Evolutionary conservation across 352 stramenopile genomes (phyloP), one percentile per base, ranked within the genome.

Genomic region (Poterioochromonas sp.): DNA sequence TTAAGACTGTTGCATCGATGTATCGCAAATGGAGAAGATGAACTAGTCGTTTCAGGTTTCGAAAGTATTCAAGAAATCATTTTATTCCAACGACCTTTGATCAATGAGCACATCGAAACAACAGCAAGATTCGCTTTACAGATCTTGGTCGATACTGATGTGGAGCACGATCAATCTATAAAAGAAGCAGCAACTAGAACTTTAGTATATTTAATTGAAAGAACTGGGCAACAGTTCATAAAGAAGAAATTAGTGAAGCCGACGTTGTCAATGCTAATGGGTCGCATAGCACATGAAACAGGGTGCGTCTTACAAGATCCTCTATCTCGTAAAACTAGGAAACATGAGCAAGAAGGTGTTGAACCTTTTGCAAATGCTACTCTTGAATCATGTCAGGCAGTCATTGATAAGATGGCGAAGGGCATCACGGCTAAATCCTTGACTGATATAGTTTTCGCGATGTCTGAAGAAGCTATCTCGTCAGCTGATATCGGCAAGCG

Each of bases 401-500:
- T 85, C 11, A 80, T 94, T 32, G 89, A 94, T 79, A 87, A 89
- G 83, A 83, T 94, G 53, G 89, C 88, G 39, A 90, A 90, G 73
- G 84, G 91, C 80, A 83, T 94, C 26, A 87, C 88, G 15, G 89
- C 88, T 73, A 93, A 92, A 79, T 90, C 88, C 78, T 90, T 91
- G 76, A 91, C 92, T 79, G 73, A 88, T 71, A 83, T 87, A 18
- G 82, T 87, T 73, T 34, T 71, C 0, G n/a, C 5, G 1, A 34
- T 78, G 44, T 65, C 15, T n/a, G 37, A 12, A 22, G 32, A 78
- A 68, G 94, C 95, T 83, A 92, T 99, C 70, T 87, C 87, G 68
- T 92, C 88, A 60, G 82, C 88, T 22, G 87, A 97, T 70, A 82
- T 90, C 0, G 89, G 89, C 44, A 92, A 92, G 80, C 90, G 94